Evolutionary conservation across 148 eudicot species (phyloP), one percentile per base, ranked within the genome.

Genomic region (Pouteria glomerata): DNA sequence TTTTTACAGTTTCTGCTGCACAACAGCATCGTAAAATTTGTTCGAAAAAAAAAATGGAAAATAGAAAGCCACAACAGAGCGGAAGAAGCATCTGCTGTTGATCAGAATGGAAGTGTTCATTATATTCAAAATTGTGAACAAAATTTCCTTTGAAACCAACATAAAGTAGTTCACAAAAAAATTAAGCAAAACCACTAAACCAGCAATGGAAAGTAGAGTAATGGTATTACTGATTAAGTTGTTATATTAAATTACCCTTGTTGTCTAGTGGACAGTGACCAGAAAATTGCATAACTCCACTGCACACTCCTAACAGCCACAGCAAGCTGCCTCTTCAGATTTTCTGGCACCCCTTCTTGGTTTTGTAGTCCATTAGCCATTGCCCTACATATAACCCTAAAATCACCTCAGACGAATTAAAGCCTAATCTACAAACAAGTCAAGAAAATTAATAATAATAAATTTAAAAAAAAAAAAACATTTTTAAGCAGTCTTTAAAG

Each of bases 221-320:
- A 42, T 4, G 24, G n/a, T n/a, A n/a, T n/a, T n/a, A n/a, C n/a
- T n/a, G 15, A 39, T 11, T 27, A 35, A 34, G 0, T 24, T 18
- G 15, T 34, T 27, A 48, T 19, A 39, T 8, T n/a, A n/a, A 65
- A 37, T 42, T 76, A 82, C 85, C 91, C 85, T 72, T 75, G 69
- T 63, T 82, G 73, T 68, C 73, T 73, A 44, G 81, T 33, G 65
- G 88, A 85, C 56, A 80, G 47, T 27, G 83, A 72, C 90, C 90
- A 87, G 71, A 87, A 84, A 55, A 87, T 77, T 53, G 86, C 90
- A 74, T 87, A 87, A 68, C 86, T 87, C 90, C 90, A 87, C 52
- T 78, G 82, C 37, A 81, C 77, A 61, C 84, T 80, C 78, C 85
- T 80, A 64, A 85, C 86, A 59, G 86, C 88, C 71, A 78, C 81